Percentiles rank a stretch among this genome's conserved stretches.
Evolutionary conservation across 495 filamentous ascomycete species (phyloP).

Genomic region (Lichina pygmaea): DNA sequence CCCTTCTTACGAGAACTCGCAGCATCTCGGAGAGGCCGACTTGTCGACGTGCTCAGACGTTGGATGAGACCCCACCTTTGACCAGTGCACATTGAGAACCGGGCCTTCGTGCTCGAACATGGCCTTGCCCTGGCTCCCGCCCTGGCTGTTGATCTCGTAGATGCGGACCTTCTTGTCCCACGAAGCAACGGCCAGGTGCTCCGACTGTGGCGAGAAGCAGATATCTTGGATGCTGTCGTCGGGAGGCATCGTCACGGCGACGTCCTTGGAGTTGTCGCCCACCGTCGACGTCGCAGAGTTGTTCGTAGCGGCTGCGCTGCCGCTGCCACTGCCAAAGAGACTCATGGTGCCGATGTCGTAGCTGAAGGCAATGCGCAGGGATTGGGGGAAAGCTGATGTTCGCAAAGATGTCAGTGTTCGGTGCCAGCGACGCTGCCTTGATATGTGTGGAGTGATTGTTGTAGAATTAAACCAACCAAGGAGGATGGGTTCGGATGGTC

Average conservation of each 20-base stretch:
- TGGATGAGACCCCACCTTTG: constrained; percentile 24
- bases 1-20: background rate
- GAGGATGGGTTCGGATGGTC: no score
- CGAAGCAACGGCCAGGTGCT: constrained; percentile 61
- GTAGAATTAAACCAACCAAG: no score
- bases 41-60: background rate
- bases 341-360: constrained; percentile 8
- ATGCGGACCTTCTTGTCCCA: constrained; percentile 92
- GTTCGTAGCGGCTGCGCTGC: constrained; percentile 18
- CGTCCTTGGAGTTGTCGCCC: constrained; percentile 76
- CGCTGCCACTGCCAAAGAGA: constrained; percentile 32
- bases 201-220: constrained; percentile 46
- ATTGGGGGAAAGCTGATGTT: no score
- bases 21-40: background rate
- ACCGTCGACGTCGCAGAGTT: constrained; percentile 30
- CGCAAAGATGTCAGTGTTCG: no score
- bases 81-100: constrained; percentile 58
- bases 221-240: constrained; percentile 71
- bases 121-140: constrained; percentile 49
- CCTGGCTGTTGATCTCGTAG: constrained; percentile 54
- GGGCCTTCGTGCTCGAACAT: constrained; percentile 51
- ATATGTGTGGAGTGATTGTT: no score
- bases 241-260: constrained; percentile 46
- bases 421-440: no score
- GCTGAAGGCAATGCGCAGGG: no score